A percentile compares a stretch with the other conserved stretches of the same genome.
Evolutionary conservation across 2,329 filamentous ascomycete genomes (phyloP).

Genomic region (Fusarium solani-melongenae): DNA sequence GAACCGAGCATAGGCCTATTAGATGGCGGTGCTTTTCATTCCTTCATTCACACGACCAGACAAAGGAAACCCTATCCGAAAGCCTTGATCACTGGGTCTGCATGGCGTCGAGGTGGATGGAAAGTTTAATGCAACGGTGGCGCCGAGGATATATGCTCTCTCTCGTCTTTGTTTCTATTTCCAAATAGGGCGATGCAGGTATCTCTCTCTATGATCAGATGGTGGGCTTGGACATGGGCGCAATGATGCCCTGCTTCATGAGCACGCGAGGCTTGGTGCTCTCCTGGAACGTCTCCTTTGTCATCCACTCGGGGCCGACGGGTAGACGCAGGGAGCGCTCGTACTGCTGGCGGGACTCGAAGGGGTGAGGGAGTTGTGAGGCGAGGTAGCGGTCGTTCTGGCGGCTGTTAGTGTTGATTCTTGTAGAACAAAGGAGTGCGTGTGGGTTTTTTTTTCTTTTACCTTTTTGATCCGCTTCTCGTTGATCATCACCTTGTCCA

Average conservation of each 20-base stretch:
- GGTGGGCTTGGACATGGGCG: slow-evolving; percentile 83
- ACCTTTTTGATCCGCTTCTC: slow-evolving; percentile 93
- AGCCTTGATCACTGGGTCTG: neutral
- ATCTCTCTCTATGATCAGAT: slow-evolving; percentile 42
- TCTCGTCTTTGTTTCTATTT: slow-evolving; percentile 28
- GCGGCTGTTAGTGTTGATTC: slow-evolving; percentile 1
- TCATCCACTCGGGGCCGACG: slow-evolving; percentile 93
- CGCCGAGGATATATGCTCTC: slow-evolving; percentile 11
- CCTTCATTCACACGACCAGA: neutral
- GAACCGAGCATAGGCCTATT: neutral
- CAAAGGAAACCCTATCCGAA: neutral
- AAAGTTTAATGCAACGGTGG: neutral
- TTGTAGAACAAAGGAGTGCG: neutral
- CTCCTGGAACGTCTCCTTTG: slow-evolving; percentile 94
- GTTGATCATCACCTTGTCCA: slow-evolving; percentile 89
- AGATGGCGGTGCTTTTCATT: neutral
- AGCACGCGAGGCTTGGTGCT: slow-evolving; percentile 89
- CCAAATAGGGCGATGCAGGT: neutral
- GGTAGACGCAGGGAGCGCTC: slow-evolving; percentile 88
- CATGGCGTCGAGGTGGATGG: neutral
- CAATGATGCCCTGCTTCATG: slow-evolving; percentile 90
- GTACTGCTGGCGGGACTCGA: slow-evolving; percentile 88
- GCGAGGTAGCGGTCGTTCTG: slow-evolving; percentile 90
- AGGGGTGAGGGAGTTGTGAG: slow-evolving; percentile 85
- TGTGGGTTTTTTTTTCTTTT: slow-evolving; percentile 43